Base-by-base conservation (phyloP, 257 asterid species). In the Rhazya stricta region DNA sequence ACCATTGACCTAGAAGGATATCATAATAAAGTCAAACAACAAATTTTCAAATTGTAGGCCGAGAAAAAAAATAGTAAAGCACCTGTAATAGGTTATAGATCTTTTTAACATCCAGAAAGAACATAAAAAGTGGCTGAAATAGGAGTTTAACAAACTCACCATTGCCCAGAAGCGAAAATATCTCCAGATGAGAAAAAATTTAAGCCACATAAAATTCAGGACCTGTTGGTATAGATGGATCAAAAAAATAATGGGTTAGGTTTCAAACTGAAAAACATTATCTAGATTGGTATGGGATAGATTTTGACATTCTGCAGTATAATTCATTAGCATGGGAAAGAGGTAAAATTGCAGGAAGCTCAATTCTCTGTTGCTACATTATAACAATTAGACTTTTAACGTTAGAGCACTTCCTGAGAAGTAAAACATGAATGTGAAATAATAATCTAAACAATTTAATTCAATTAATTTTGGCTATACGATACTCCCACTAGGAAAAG, bases 201-300 rank as follows among this genome's bases (percentile, higher is more conserved):
- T 94, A 71, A 94, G 95, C 98, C 98, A 94, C 97, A 92, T 92
- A 87, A 94, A 94, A 84, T 87, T 94, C 29, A 94, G 89, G 56
- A 94, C 97, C 98, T 94, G 90, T 73, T 80, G 34, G 74, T 34
- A 75, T 5, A 66, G 37, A 58, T 13, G 6, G 62, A 41, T 43
- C 21, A 41, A 43, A 62, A 30, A 74, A 25, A 41, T 4, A 50
- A 34, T 27, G 32, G 27, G 3, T 37, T n/a, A 58, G 45, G 27
- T 42, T 53, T 37, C 9, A 61, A 69, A 42, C 36, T 11, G 39
- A 76, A 58, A 12, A 39, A 36, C 30, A 21, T 65, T 19, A 36
- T 36, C 67, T 32, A 69, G 29, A 58, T 41, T 76, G 50, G 18
- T 8, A 27, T 16, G 46, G 23, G 61, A 43, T 8, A 54, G 41